phyloP scores from a whole-genome alignment of 1,284 basidiomycete species.

The Xerocomus minutiporus region DNA sequence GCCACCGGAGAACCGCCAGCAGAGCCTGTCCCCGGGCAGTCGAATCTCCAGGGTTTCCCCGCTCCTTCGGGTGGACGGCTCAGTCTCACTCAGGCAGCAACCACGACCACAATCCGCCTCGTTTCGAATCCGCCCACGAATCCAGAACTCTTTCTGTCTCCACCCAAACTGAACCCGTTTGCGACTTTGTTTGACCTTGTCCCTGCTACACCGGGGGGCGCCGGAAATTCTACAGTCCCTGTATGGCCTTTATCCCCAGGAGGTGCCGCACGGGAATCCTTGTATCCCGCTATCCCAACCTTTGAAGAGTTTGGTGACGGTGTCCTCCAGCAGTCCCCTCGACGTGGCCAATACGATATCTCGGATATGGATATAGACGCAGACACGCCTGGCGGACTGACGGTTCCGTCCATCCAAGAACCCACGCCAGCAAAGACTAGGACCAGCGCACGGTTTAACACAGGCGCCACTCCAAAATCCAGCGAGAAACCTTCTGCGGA shows the following conservation, averaged over 20 bases:
- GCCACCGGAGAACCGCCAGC: slow-evolving; percentile 20
- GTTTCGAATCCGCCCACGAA: slow-evolving; percentile 39
- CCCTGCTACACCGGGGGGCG: slow-evolving; percentile 48
- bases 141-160: slow-evolving; percentile 33
- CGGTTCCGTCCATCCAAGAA: slow-evolving; percentile 11
- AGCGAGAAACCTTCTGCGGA: slow-evolving; percentile 27
- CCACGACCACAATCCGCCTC: slow-evolving; percentile 61
- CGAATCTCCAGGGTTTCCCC: slow-evolving; percentile 50
- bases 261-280: slow-evolving; percentile 26
- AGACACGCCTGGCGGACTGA: slow-evolving; percentile 36
- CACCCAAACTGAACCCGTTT: slow-evolving; percentile 60
- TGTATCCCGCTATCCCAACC: slow-evolving; percentile 52
- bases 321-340: slow-evolving; percentile 13
- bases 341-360: slow-evolving; percentile 15
- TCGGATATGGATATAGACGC: slow-evolving; percentile 33
- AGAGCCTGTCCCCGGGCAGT: slow-evolving; percentile 53
- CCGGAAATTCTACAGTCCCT: slow-evolving; percentile 21
- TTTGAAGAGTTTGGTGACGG: slow-evolving; percentile 33
- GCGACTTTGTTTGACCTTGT: slow-evolving; percentile 62
- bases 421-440: slow-evolving; percentile 19
- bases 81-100: slow-evolving; percentile 38
- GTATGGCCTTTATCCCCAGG: slow-evolving; percentile 46
- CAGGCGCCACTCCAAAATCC: slow-evolving; percentile 29
- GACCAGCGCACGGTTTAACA: slow-evolving; percentile 12
- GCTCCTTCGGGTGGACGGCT: slow-evolving; percentile 55